Percentiles rank a stretch among this genome's conserved stretches.
phyloP scores from a whole-genome alignment of 441 rosid genomes.

The Populus trichocarpa region DNA sequence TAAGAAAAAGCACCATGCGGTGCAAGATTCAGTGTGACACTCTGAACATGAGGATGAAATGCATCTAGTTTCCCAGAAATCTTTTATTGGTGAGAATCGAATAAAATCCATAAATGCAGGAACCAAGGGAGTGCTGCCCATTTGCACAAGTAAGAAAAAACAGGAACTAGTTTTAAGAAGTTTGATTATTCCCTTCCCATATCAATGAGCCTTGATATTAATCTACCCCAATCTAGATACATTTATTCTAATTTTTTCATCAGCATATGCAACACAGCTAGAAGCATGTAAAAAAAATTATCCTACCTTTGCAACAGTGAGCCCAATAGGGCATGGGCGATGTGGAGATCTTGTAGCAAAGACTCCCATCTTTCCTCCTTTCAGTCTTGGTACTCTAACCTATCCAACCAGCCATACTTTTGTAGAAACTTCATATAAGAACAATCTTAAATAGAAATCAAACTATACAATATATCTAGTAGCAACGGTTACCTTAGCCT shows the following conservation, averaged over 20 bases:
- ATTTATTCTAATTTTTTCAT: neutral
- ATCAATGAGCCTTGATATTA: neutral
- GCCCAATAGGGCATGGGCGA: slow-evolving; percentile 89
- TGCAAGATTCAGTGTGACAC: neutral
- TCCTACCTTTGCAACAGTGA: slow-evolving; percentile 83
- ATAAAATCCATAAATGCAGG: neutral
- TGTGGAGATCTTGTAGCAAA: slow-evolving; percentile 91
- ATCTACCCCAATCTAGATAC: neutral
- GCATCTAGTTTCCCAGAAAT: neutral
- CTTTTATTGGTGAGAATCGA: neutral
- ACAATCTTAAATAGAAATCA: slow-evolving; percentile 2
- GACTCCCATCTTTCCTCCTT: slow-evolving; percentile 77
- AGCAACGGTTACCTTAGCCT: slow-evolving; percentile 62
- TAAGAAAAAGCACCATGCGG: neutral
- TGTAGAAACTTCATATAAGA: slow-evolving; percentile 24
- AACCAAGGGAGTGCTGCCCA: neutral
- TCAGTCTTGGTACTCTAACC: slow-evolving; percentile 91
- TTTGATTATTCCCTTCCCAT: neutral
- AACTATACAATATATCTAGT: neutral
- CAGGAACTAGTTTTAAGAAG: neutral
- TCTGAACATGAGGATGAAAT: neutral
- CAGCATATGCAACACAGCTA: neutral
- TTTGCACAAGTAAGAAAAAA: neutral
- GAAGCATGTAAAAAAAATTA: neutral
- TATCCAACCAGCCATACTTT: slow-evolving; percentile 35